Evolutionary conservation across 1,284 basidiomycete species (phyloP).

Genomic region (Gomphus sp.): DNA sequence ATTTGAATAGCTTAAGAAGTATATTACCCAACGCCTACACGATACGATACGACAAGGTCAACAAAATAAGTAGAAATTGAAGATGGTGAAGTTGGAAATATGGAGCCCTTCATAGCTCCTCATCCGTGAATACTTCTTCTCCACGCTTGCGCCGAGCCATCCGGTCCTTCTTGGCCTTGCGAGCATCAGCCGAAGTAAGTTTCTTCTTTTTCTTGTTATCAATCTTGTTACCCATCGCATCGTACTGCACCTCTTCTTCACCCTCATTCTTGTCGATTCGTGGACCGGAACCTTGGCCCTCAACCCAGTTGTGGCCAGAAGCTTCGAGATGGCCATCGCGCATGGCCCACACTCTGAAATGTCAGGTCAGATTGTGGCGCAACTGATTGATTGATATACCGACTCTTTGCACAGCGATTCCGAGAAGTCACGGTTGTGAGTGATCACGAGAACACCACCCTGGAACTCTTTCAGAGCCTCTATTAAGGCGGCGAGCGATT

Average conservation of each 20-base stretch:
- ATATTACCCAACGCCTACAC: slow-evolving; percentile 13
- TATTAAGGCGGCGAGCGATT: slow-evolving; percentile 94
- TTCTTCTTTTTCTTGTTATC: slow-evolving; percentile 81
- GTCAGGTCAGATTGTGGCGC: neutral
- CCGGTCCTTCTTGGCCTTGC: slow-evolving; percentile 93
- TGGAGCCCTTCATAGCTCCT: slow-evolving; percentile 42
- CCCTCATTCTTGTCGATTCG: slow-evolving; percentile 86
- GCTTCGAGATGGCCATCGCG: slow-evolving; percentile 87
- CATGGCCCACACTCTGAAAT: slow-evolving; percentile 82
- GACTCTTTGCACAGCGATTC: slow-evolving; percentile 84
- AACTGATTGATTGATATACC: slow-evolving; percentile 11
- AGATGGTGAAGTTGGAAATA: neutral
- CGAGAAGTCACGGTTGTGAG: slow-evolving; percentile 97
- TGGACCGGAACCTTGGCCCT: slow-evolving; percentile 88
- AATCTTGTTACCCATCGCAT: slow-evolving; percentile 96
- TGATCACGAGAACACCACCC: slow-evolving; percentile 95
- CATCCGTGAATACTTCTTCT: slow-evolving; percentile 59
- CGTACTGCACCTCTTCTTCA: slow-evolving; percentile 83
- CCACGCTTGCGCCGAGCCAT: slow-evolving; percentile 83
- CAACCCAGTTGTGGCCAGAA: slow-evolving; percentile 97
- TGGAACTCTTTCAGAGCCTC: slow-evolving; percentile 94
- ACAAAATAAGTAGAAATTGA: neutral
- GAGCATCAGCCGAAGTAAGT: slow-evolving; percentile 67
- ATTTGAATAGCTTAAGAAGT: neutral
- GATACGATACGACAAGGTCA: slow-evolving; percentile 8